Evolutionary conservation across 1,284 basidiomycete genomes (phyloP), one percentile per base, ranked within the genome.

Genomic region (Cryptococcus wingfieldii): DNA sequence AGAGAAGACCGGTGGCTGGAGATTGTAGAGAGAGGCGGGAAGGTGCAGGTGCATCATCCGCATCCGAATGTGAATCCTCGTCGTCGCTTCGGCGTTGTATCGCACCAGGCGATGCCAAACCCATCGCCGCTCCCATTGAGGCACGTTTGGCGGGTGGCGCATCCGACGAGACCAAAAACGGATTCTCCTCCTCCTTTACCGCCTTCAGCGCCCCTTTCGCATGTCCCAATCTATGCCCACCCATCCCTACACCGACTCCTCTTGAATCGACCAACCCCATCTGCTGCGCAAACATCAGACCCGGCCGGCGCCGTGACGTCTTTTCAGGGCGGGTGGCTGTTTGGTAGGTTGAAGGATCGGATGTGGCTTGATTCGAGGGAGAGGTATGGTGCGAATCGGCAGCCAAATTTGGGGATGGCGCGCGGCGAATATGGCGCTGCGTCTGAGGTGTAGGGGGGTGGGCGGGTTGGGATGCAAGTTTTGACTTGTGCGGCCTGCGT

Each of bases 371-470:
- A 28, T 68, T 69, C 4, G 58, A 65, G 5, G 73, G 73, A 3
- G 68, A 68, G 0, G 65, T 65, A 27, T 25, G 52, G 37, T 39
- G 27, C 14, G 38, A 47, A 25, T 50, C 23, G 37, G 10, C 18
- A 39, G 16, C 23, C 23, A 47, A 51, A 28, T 16, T 39, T 25
- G 18, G 50, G 18, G n/a, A 38, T 38, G 19, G 38, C 12, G 13
- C 58, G 25, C 27, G 53, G 12, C 64, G 64, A 49, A 66, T 62
- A 16, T 68, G 79, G 16, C 83, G 83, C 8, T 72, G 80, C 9
- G 79, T 81, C 16, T 86, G 84, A 79, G 80, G 79, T 5, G 76
- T 72, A 14, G 85, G 84, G 2, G 79, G 79, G 64, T 27, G 75
- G 70, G 47, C 71, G 62, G 80, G 80, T 81, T 76, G 27, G 45